phyloP scores from a whole-genome alignment of 805 yeast genomes.

The Yarrowia hollandica region DNA sequence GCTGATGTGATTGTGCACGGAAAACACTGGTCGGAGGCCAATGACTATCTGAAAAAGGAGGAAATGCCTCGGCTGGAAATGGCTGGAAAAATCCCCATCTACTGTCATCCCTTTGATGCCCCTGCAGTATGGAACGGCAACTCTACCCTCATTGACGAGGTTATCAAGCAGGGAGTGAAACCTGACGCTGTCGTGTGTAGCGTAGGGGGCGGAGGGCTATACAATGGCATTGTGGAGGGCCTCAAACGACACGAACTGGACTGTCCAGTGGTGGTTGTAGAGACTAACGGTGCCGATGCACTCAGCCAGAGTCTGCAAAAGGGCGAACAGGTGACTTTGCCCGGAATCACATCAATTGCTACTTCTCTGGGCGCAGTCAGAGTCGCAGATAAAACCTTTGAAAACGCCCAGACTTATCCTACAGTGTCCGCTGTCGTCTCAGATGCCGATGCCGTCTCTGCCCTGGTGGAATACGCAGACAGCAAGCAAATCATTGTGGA shows the following conservation, averaged over 20 bases:
- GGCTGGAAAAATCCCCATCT: constrained; percentile 65
- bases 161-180: constrained; percentile 43
- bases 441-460: constrained; percentile 55
- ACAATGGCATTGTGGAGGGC: constrained; percentile 80
- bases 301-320: constrained; percentile 50
- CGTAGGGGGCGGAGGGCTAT: constrained; percentile 92
- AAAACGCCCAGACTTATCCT: constrained; percentile 44
- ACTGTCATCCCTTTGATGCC: constrained; percentile 87
- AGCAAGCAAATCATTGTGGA: constrained; percentile 55
- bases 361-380: constrained; percentile 60
- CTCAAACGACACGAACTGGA: constrained; percentile 56
- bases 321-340: constrained; percentile 46
- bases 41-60: constrained; percentile 63
- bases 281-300: constrained; percentile 64
- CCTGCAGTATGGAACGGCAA: constrained; percentile 95
- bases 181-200: constrained; percentile 83
- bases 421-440: constrained; percentile 47
- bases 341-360: constrained; percentile 51
- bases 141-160: constrained; percentile 85
- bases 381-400: constrained; percentile 50
- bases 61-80: constrained; percentile 59
- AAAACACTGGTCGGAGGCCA: constrained; percentile 80
- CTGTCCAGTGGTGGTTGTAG: constrained; percentile 51
- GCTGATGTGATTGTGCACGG: constrained; percentile 59
- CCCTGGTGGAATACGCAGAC: constrained; percentile 49